Conservation (phyloP, 2,329 filamentous ascomycete genomes). For the Ophidiomyces ophidiicola region DNA sequence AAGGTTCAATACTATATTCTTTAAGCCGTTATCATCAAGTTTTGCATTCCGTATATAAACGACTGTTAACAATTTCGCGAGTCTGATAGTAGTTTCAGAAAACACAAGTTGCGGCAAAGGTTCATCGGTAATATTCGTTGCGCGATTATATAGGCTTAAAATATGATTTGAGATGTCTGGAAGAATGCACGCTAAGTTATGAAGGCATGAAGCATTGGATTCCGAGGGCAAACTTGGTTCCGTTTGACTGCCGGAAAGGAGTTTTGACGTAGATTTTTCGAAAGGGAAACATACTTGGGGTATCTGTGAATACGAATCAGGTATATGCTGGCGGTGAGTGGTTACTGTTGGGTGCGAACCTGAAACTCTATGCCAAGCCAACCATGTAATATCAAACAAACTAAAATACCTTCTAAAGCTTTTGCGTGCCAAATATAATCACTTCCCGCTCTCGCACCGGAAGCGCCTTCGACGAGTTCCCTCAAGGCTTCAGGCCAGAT, state of each 20-base stretch:
- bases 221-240: conserved; percentile 37
- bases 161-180: conserved; percentile 48
- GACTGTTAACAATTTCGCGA: conserved; percentile 42
- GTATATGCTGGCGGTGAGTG: no score
- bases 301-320: conserved; percentile 32
- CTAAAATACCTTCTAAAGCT: conserved; percentile 73
- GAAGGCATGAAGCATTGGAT: conserved; percentile 35
- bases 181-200: conserved; percentile 42
- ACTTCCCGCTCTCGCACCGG: conserved; percentile 62
- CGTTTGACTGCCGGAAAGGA: conserved; percentile 27
- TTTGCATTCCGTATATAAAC: conserved; percentile 40
- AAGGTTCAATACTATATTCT: conserved; percentile 48
- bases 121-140: conserved; percentile 41
- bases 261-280: conserved; percentile 38
- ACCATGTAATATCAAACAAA: conserved; percentile 70
- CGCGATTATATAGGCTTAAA: conserved; percentile 43
- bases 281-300: conserved; percentile 42
- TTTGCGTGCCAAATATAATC: conserved; percentile 98
- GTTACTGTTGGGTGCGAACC: conserved; percentile 17
- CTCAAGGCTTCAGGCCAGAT: conserved; percentile 80
- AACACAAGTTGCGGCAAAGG: conserved; percentile 42
- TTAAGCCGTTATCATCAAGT: conserved; percentile 40
- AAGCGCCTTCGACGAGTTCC: conserved; percentile 69
- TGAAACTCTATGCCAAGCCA: conserved; percentile 74
- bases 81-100: conserved; percentile 45